These are phyloP conservation scores for Picea abies DNA, from an alignment of 83 land plant species.

Conservation along the genomic window DNA sequence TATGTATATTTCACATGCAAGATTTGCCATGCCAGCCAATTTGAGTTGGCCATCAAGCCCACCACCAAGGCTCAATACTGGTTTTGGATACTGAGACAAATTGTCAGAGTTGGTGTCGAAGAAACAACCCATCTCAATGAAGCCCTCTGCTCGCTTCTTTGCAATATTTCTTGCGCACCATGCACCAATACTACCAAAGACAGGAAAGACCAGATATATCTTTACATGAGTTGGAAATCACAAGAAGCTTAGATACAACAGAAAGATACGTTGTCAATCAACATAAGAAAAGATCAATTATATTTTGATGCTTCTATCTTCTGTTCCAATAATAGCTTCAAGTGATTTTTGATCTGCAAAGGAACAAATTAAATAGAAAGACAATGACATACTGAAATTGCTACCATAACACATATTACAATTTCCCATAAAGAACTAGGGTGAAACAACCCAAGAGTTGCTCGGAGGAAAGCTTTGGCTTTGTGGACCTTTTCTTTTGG, in stretches of 20 bases:
- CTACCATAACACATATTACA: not conserved
- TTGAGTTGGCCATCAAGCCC: slow-evolving; percentile 46
- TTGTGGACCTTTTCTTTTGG: not conserved
- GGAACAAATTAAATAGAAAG: not conserved
- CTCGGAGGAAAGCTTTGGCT: not conserved
- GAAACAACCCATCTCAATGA: slow-evolving; percentile 42
- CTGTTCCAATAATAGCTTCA: not conserved
- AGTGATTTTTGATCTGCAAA: not conserved
- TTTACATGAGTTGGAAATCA: not conserved
- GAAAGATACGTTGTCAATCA: not conserved
- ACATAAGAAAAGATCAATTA: not conserved
- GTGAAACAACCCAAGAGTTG: not conserved
- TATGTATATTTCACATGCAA: slow-evolving; percentile 30
- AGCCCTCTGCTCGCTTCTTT: slow-evolving; percentile 31
- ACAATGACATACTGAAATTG: not conserved
- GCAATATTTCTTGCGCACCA: slow-evolving; percentile 37
- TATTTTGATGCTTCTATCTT: not conserved
- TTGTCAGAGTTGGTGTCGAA: slow-evolving; percentile 30
- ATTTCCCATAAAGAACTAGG: not conserved
- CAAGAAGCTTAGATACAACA: not conserved
- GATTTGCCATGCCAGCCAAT: slow-evolving; percentile 26
- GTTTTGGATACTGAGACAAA: slow-evolving; percentile 48
- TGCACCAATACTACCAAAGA: slow-evolving; percentile 23
- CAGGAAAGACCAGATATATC: not conserved
- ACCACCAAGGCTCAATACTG: slow-evolving; percentile 47